Evolutionary conservation across 176 grass and related monocot genomes (phyloP), one percentile per base, ranked within the genome.

Genomic region (Melocanna baccifera): DNA sequence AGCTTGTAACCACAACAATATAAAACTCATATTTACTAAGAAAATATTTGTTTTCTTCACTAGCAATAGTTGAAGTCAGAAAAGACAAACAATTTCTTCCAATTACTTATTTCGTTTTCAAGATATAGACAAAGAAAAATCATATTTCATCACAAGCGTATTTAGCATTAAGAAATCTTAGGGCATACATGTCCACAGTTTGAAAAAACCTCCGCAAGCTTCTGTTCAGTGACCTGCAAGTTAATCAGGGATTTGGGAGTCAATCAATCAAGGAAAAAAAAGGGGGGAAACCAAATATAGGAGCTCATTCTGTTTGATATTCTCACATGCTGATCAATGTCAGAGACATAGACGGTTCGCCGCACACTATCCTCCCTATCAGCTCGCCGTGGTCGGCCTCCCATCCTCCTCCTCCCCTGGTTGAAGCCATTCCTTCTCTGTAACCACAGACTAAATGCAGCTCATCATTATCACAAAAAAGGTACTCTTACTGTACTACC

Each of bases 151-250:
- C 30, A 30, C 3, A 29, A 75, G 5, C 13, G 14, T 45, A 80
- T 30, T 80, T 22, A 73, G 69, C 6, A 76, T 6, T 52, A 61
- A 67, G 12, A 66, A 85, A 58, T 70, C 15, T 16, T 66, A 70
- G 48, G 82, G 81, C 79, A 88, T 86, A 95, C 95, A 79, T 93
- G 95, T 48, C 95, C 95, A 87, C 92, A 98, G 50, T 87, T 89
- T 65, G 89, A 81, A 79, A 98, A 98, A 84, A 98, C 82, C 80
- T 98, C 95, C 77, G 95, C 95, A 84, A 98, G 95, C 72, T 90
- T 98, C 92, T 98, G 92, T 76, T 98, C 95, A 71, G 95, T 98
- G 26, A 98, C 95, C 95, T 98, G 85, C 9, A 87, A 81, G 79
- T 43, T n/a, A 73, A 59, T 53, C 13, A 51, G 7, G 48, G 16